phyloP scores from a whole-genome alignment of 148 eudicot genomes.

The Vaccinium myrtillus region DNA sequence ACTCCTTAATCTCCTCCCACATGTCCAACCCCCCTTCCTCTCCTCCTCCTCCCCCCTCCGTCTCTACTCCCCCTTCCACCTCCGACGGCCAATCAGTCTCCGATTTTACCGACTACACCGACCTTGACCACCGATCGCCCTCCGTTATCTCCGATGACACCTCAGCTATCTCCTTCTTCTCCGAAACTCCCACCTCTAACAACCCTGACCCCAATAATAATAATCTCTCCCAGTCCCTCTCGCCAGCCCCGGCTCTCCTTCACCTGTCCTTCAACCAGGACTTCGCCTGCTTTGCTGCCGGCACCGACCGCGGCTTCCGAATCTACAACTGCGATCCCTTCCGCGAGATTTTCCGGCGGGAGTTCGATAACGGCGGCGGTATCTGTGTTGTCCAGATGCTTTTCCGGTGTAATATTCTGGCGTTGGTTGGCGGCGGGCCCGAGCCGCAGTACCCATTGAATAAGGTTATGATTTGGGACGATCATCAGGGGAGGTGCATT shows the following conservation, averaged over 20 bases:
- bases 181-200: not conserved
- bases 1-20: not conserved
- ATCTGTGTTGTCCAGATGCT: conserved; percentile 57
- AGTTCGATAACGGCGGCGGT: conserved; percentile 30
- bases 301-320: conserved; percentile 51
- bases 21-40: not conserved
- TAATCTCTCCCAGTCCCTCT: not conserved
- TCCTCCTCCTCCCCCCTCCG: not conserved
- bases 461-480: conserved; percentile 73
- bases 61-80: not conserved
- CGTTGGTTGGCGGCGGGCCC: conserved; percentile 46
- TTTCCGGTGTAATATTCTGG: conserved; percentile 52
- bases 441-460: conserved; percentile 40
- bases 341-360: conserved; percentile 40
- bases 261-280: conserved; percentile 65
- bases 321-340: conserved; percentile 47
- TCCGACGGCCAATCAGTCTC: not conserved
- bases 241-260: conserved; percentile 21
- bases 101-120: not conserved
- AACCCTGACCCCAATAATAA: conserved; percentile 13
- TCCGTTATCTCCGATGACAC: conserved; percentile 21
- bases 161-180: conserved; percentile 11
- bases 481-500: conserved; percentile 48
- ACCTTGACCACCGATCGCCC: not conserved
- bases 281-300: conserved; percentile 49